Conservation (phyloP, 352 stramenopile genomes). For the Phytophthora lateralis region DNA sequence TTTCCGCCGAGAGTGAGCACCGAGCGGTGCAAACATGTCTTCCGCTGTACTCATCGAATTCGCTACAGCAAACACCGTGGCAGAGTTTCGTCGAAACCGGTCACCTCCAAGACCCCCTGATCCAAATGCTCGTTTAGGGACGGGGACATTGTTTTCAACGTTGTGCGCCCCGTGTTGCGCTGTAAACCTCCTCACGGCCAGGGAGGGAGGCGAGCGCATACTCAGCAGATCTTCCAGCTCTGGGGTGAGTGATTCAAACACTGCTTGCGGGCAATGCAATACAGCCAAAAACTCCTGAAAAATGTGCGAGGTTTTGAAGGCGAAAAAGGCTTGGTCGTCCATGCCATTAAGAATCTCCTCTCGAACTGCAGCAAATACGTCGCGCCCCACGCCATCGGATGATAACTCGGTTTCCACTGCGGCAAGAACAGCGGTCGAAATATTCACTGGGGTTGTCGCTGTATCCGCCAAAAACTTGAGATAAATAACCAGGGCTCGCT, state of each 20-base stretch:
- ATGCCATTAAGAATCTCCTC: constrained; percentile 58
- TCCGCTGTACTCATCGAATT: constrained; percentile 30
- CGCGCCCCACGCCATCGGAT: constrained; percentile 39
- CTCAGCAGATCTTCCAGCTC: constrained; percentile 40
- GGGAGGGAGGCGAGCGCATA: constrained; percentile 35
- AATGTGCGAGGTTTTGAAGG: constrained; percentile 48
- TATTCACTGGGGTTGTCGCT: constrained; percentile 36
- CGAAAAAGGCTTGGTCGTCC: constrained; percentile 52
- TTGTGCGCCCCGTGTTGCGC: constrained; percentile 16
- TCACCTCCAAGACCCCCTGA: constrained; percentile 3
- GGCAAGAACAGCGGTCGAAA: constrained; percentile 35
- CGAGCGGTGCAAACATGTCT: constrained; percentile 20
- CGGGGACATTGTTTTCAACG: constrained; percentile 3
- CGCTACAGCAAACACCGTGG: constrained; percentile 30
- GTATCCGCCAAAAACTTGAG: constrained; percentile 55
- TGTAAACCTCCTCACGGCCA: constrained; percentile 22
- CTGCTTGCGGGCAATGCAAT: constrained; percentile 49
- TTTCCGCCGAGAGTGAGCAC: constrained; percentile 23
- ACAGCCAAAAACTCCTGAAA: constrained; percentile 56
- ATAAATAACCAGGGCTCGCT: constrained; percentile 64
- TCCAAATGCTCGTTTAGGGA: constrained; percentile 32
- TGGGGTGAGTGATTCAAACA: constrained; percentile 49
- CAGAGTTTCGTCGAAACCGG: constrained; percentile 26
- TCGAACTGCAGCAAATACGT: constrained; percentile 49
- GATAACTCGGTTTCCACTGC: constrained; percentile 52